phyloP scores from a whole-genome alignment of 345 rosid genomes.

The Eucalyptus decipiens region DNA sequence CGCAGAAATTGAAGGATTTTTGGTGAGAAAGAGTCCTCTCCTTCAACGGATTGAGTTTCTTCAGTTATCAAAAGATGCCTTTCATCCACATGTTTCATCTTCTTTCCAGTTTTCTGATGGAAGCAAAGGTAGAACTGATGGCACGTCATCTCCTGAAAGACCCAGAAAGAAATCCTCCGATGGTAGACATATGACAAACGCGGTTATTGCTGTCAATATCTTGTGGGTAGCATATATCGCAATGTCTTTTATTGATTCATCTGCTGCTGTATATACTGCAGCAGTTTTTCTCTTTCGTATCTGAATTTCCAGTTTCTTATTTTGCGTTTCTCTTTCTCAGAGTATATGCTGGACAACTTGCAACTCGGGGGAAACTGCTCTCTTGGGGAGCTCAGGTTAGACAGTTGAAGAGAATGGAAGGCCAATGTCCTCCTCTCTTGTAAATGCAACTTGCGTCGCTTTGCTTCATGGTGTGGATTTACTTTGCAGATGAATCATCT shows the following conservation, averaged over 20 bases:
- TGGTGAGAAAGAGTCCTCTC: slow-evolving; percentile 23
- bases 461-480: neutral
- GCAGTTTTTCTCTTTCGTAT: neutral
- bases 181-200: slow-evolving; percentile 54
- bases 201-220: slow-evolving; percentile 56
- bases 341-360: slow-evolving; percentile 59
- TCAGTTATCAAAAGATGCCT: slow-evolving; percentile 10
- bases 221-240: slow-evolving; percentile 28
- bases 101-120: slow-evolving; percentile 24
- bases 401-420: neutral
- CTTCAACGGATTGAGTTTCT: slow-evolving; percentile 13
- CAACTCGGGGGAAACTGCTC: slow-evolving; percentile 50
- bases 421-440: neutral
- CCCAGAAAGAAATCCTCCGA: slow-evolving; percentile 24
- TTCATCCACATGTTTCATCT: slow-evolving; percentile 16
- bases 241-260: neutral
- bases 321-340: slow-evolving; percentile 11
- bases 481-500: slow-evolving; percentile 64
- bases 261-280: neutral
- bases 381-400: slow-evolving; percentile 90
- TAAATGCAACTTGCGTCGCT: neutral
- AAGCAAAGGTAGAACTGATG: slow-evolving; percentile 25
- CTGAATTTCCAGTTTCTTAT: neutral
- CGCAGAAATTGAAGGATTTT: slow-evolving; percentile 23
- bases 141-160: slow-evolving; percentile 5